These are phyloP conservation scores for Bruguiera hainesii DNA, from an alignment of 441 rosid genomes.

Conservation along the genomic window DNA sequence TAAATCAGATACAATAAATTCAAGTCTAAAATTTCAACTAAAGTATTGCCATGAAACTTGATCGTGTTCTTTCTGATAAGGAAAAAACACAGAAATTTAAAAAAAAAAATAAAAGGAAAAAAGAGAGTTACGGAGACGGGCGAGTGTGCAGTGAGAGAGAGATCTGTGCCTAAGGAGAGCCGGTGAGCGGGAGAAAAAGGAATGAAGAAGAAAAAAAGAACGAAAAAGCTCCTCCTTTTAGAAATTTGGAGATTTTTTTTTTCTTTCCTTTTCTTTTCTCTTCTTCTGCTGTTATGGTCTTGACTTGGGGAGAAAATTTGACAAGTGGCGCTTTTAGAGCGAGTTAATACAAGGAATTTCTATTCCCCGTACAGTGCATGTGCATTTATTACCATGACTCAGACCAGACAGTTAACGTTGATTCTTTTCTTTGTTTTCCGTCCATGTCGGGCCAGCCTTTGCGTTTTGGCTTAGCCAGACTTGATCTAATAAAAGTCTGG, in stretches of 20 bases:
- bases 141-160: slow-evolving; percentile 9
- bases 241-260: too few relatives aligned
- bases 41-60: background rate
- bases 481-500: slow-evolving; percentile 18
- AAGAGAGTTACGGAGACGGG: slow-evolving; percentile 24
- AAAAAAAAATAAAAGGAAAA: background rate
- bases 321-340: too few relatives aligned
- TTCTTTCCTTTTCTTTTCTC: too few relatives aligned
- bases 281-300: too few relatives aligned
- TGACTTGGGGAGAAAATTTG: too few relatives aligned
- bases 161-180: slow-evolving; percentile 19
- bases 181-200: slow-evolving; percentile 12
- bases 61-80: slow-evolving; percentile 11
- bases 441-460: background rate
- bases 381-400: too few relatives aligned
- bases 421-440: background rate
- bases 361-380: too few relatives aligned
- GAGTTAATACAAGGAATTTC: too few relatives aligned
- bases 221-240: too few relatives aligned
- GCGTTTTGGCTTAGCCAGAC: slow-evolving; percentile 19
- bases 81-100: background rate
- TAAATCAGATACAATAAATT: background rate
- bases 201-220: background rate
- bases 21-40: background rate
- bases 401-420: too few relatives aligned